Conservation (phyloP, 306 rosid species). For the Malus sieversii region DNA sequence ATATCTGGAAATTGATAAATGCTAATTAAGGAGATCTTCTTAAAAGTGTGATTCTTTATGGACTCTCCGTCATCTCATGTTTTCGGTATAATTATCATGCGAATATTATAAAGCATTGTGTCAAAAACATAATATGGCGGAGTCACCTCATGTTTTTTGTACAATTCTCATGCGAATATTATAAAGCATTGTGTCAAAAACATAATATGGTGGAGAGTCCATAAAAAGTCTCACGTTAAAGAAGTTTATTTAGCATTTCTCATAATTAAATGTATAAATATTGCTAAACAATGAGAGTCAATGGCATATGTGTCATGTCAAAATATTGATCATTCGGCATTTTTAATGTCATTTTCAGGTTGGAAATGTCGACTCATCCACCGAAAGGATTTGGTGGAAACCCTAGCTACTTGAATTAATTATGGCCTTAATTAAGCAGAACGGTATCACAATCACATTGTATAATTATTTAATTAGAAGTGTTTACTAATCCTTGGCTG, state of each 20-base stretch:
- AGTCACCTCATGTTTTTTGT: no score
- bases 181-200: no score
- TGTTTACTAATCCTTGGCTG: slow-evolving; percentile 9
- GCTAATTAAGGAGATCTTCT: no score
- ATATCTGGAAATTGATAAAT: background rate
- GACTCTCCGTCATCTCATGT: no score
- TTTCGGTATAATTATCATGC: no score
- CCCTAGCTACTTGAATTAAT: slow-evolving; percentile 29
- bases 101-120: no score
- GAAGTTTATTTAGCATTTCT: no score
- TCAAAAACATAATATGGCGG: no score
- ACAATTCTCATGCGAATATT: no score
- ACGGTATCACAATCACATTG: background rate
- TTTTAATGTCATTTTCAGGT: slow-evolving; percentile 31
- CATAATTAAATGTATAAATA: background rate
- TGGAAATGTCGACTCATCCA: slow-evolving; percentile 28
- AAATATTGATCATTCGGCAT: background rate
- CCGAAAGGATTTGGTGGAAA: slow-evolving; percentile 37
- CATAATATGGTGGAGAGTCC: no score
- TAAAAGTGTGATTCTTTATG: no score
- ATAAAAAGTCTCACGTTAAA: no score
- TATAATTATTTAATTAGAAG: background rate
- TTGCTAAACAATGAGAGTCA: background rate
- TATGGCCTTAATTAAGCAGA: slow-evolving; percentile 9
- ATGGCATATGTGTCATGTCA: slow-evolving; percentile 9